Base-by-base conservation (phyloP, 78 protist genomes). In the slime mould (Dictyostelium discoideum) region DNA sequence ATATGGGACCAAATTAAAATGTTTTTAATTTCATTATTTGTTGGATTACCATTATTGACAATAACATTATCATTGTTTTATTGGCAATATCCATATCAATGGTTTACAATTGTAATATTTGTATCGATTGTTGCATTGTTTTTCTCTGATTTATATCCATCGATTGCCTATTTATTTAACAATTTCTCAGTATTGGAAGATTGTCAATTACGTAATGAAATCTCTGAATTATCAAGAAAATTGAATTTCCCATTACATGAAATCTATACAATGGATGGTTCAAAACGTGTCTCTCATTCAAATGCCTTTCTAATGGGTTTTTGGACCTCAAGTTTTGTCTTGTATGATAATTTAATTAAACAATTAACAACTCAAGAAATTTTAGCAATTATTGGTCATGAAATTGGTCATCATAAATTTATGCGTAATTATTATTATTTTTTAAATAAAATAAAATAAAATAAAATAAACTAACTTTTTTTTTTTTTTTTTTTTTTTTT, bases 371-470 rank as follows among this genome's bases (percentile, higher is more conserved):
- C 88, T 3, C 50, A 57, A 42, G 95, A 90, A 50, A 72, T 90
- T 8, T 50, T 90, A 67, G 85, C 95, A 69, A 82, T 90, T 39
- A 90, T 90, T 18, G 81, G 95, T 72, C 95, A 90, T 82, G 95
- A 90, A 82, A 90, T 90, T 82, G 95, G 85, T 73, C 95, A 90
- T 90, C 95, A 90, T 90, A 90, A 83, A 82, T 90, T 82, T 54
- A 82, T 81, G 65, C 95, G 95, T 89, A 82, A 26, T 24, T 72
- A 72, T 46, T 1, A 8, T 69, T 9, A 18, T 67, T 3, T 18
- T n/a, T n/a, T n/a, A n/a, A 10, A 69, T 69, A 26, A 20, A 9
- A 20, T 18, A 11, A 10, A 50, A 11, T 50, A 50, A 32, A 32
- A 32, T 32, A 32, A 32, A 32, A 32, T 32, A 32, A 32, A 32